Conservation (phyloP, 139 green algal genomes). For the Nannochloris sp. region DNA sequence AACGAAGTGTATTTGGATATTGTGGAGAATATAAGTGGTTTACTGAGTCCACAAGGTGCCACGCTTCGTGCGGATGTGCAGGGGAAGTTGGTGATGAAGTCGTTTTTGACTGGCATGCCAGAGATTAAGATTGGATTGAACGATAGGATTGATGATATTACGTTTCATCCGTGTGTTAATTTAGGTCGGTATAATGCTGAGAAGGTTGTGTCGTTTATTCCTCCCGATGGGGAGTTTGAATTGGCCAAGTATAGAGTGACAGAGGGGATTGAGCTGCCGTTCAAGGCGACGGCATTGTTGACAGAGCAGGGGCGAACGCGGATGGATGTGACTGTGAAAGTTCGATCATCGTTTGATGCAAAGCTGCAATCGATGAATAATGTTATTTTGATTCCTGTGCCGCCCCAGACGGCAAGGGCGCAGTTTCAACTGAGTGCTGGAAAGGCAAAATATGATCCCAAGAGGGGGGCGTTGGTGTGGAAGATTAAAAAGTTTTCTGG, state of each 20-base stretch:
- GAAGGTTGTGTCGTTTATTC: slow-evolving; percentile 80
- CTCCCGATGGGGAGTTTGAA: slow-evolving; percentile 95
- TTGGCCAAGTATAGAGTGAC: slow-evolving; percentile 77
- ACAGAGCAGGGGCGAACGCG: slow-evolving; percentile 85
- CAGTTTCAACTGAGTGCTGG: slow-evolving; percentile 58
- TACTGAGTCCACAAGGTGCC: slow-evolving; percentile 55
- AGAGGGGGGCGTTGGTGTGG: slow-evolving; percentile 81
- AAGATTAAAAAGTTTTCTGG: slow-evolving; percentile 78
- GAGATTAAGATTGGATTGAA: slow-evolving; percentile 90
- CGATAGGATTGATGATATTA: slow-evolving; percentile 79
- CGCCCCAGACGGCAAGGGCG: slow-evolving; percentile 82
- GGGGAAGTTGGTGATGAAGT: slow-evolving; percentile 85
- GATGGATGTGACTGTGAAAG: slow-evolving; percentile 64
- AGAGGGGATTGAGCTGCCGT: slow-evolving; percentile 84
- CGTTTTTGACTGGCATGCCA: slow-evolving; percentile 88
- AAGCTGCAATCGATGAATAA: slow-evolving; percentile 69
- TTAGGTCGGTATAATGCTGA: slow-evolving; percentile 67
- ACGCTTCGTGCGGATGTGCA: slow-evolving; percentile 78
- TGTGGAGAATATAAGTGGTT: slow-evolving; percentile 76
- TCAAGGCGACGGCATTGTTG: slow-evolving; percentile 82
- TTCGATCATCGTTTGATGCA: slow-evolving; percentile 61
- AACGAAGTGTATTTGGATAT: slow-evolving; percentile 96
- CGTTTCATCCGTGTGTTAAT: slow-evolving; percentile 96
- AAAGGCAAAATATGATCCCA: slow-evolving; percentile 89
- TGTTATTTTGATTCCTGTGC: slow-evolving; percentile 79